phyloP scores from a whole-genome alignment of 352 stramenopile species.

The Globisporangium sylvaticum region DNA sequence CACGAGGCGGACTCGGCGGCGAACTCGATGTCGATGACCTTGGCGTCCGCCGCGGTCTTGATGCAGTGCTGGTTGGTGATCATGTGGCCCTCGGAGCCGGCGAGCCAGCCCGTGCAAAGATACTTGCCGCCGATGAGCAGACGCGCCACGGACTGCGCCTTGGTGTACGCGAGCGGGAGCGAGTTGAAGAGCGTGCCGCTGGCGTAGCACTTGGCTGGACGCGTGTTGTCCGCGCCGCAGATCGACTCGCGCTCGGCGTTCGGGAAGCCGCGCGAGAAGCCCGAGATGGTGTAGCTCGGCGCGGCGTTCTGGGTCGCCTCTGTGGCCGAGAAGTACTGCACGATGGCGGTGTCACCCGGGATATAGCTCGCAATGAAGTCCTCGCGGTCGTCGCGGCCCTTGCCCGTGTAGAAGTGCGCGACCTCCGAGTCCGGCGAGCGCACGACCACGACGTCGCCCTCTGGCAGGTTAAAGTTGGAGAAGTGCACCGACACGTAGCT shows the following conservation, averaged over 20 bases:
- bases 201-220: constrained; percentile 48
- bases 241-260: constrained; percentile 29
- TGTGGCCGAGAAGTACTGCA: constrained; percentile 39
- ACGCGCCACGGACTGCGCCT: constrained; percentile 40
- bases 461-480: constrained; percentile 41
- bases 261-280: constrained; percentile 39
- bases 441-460: constrained; percentile 47
- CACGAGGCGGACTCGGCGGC: constrained; percentile 47
- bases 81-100: constrained; percentile 53
- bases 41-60: constrained; percentile 20
- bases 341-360: constrained; percentile 31
- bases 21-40: constrained; percentile 57
- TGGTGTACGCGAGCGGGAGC: constrained; percentile 38
- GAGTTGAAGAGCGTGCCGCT: constrained; percentile 17
- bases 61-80: constrained; percentile 79
- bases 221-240: constrained; percentile 45
- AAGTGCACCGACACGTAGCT: constrained; percentile 62
- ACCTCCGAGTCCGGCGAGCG: constrained; percentile 25
- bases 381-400: constrained; percentile 26
- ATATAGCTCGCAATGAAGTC: constrained; percentile 49
- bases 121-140: constrained; percentile 51
- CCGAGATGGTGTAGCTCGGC: constrained; percentile 31
- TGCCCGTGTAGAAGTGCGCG: constrained; percentile 33
- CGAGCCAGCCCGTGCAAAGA: constrained; percentile 64
- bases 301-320: constrained; percentile 1